These are phyloP conservation scores for Asterochloris erici DNA, from an alignment of 139 green algal species.

Conservation along the genomic window DNA sequence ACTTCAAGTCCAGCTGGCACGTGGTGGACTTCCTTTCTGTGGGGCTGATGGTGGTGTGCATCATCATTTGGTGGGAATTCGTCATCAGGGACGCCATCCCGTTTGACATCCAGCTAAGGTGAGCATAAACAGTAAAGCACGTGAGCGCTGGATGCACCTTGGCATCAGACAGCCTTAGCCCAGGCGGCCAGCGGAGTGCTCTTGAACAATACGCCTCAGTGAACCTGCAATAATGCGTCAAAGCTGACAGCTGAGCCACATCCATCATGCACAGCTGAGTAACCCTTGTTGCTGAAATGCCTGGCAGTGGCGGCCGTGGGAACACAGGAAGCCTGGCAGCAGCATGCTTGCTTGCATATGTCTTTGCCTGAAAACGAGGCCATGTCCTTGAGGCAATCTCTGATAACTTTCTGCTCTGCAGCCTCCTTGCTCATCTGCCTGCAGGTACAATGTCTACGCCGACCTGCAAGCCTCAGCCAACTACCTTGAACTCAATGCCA, in stretches of 20 bases:
- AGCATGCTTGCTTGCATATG: no score
- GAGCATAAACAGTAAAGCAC: not conserved
- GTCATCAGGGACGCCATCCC: conserved; percentile 37
- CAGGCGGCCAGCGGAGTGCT: no score
- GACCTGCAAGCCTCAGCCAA: conserved; percentile 51
- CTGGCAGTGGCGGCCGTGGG: no score
- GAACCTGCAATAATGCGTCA: no score
- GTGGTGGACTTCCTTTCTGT: conserved; percentile 71
- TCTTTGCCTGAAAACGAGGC: not conserved
- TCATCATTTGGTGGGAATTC: conserved; percentile 71
- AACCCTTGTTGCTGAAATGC: no score
- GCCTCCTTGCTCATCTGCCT: not conserved
- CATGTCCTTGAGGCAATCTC: not conserved
- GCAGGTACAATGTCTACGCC: conserved; percentile 60
- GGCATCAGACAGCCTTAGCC: no score
- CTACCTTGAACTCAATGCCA: conserved; percentile 52
- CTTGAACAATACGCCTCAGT: no score
- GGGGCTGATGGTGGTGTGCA: conserved; percentile 48
- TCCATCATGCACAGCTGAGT: no score
- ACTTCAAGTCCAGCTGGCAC: conserved; percentile 61
- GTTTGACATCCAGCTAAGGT: conserved; percentile 58
- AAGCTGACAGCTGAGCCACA: no score
- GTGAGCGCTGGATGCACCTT: no score
- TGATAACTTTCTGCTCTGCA: not conserved
- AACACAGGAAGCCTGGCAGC: no score